Percentiles rank a stretch among this genome's conserved stretches.
These are phyloP conservation scores for Pugionium cornutum DNA, from an alignment of 345 rosid species.

Conservation along the genomic window DNA sequence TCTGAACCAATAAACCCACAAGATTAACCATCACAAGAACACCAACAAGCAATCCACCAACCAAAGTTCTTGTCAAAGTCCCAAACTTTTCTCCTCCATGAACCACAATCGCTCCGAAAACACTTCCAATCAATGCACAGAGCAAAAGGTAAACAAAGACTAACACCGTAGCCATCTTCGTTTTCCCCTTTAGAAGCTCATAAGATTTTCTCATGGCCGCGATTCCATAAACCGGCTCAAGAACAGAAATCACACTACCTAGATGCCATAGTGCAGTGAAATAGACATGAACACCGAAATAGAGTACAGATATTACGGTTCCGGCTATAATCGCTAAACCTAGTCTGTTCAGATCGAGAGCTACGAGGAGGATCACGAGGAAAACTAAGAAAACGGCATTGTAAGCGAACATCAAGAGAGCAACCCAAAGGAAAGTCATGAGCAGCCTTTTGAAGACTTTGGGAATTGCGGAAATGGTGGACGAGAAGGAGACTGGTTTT, in stretches of 20 bases:
- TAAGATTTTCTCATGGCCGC: conserved; percentile 92
- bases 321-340: conserved; percentile 48
- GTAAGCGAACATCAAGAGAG: conserved; percentile 67
- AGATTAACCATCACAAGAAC: conserved; percentile 84
- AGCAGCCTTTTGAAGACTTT: conserved; percentile 78
- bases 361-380: conserved; percentile 56
- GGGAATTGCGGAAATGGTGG: conserved; percentile 80
- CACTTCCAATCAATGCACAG: conserved; percentile 50
- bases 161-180: conserved; percentile 56
- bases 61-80: conserved; percentile 62
- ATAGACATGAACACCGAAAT: conserved; percentile 77
- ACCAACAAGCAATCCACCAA: conserved; percentile 87
- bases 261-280: conserved; percentile 98
- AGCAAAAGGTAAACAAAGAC: conserved; percentile 64
- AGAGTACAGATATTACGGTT: conserved; percentile 51
- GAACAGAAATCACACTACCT: conserved; percentile 93
- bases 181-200: conserved; percentile 73
- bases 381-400: conserved; percentile 57
- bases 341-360: conserved; percentile 51
- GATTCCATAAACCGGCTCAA: conserved; percentile 81
- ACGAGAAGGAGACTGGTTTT: conserved; percentile 81
- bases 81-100: conserved; percentile 75
- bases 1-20: conserved; percentile 86
- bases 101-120: conserved; percentile 67
- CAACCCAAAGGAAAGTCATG: conserved; percentile 81